Evolutionary conservation across 805 yeast genomes (phyloP).

Genomic region (Ogataea pini): DNA sequence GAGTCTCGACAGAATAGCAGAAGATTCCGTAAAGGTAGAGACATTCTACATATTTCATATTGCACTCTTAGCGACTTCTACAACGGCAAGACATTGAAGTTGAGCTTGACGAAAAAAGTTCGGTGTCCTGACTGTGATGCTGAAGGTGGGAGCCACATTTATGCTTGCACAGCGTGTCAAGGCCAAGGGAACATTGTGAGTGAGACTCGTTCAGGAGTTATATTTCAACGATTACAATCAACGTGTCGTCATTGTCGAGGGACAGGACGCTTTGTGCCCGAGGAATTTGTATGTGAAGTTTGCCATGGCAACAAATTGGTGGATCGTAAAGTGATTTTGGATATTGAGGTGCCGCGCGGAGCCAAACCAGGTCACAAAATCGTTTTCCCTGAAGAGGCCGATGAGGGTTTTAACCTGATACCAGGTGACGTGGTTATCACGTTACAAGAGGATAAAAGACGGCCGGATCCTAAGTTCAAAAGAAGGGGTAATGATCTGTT

Average conservation of each 20-base stretch:
- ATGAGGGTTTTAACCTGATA: constrained; percentile 55
- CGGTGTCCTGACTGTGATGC: constrained; percentile 55
- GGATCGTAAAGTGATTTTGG: constrained; percentile 50
- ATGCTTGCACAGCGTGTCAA: constrained; percentile 40
- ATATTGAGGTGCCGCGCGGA: constrained; percentile 58
- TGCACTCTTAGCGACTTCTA: constrained; percentile 59
- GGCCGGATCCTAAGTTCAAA: constrained; percentile 35
- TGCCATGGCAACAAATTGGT: constrained; percentile 49
- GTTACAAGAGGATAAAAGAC: constrained; percentile 39
- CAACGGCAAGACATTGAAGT: constrained; percentile 55
- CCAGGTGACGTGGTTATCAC: constrained; percentile 72
- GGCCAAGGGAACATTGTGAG: constrained; percentile 46
- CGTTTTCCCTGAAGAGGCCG: constrained; percentile 60
- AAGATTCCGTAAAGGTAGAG: constrained; percentile 43
- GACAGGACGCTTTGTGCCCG: constrained; percentile 37
- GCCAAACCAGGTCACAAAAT: constrained; percentile 52
- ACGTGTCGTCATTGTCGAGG: constrained; percentile 49
- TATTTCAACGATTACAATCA: constrained; percentile 42
- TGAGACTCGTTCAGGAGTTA: constrained; percentile 46
- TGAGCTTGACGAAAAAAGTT: constrained; percentile 52
- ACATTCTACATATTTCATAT: constrained; percentile 55
- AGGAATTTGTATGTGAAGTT: constrained; percentile 38
- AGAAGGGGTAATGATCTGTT: constrained; percentile 34
- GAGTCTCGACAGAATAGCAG: constrained; percentile 1
- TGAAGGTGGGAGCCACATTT: constrained; percentile 42